Conservation (phyloP, 805 yeast species). For the Grigorovia transvaalensis region DNA sequence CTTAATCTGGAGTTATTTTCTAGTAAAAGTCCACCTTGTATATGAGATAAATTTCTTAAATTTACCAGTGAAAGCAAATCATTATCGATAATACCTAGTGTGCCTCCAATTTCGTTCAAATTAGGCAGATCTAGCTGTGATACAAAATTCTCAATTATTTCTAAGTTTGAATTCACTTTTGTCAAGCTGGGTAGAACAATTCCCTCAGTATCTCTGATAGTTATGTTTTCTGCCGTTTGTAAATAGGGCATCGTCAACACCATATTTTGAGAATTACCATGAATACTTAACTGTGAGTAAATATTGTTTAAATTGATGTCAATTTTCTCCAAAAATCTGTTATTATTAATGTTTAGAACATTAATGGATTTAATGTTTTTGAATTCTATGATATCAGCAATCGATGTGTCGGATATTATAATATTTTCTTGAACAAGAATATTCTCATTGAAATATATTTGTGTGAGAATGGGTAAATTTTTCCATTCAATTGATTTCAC, state of each 20-base stretch:
- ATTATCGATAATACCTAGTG: constrained; percentile 57
- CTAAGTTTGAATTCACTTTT: constrained; percentile 46
- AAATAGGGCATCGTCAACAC: constrained; percentile 45
- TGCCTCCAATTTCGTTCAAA: constrained; percentile 53
- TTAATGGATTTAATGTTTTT: constrained; percentile 41
- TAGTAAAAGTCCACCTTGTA: constrained; percentile 72
- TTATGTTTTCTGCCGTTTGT: constrained; percentile 46
- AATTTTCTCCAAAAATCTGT: constrained; percentile 58
- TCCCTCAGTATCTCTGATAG: constrained; percentile 49
- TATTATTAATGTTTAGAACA: constrained; percentile 57
- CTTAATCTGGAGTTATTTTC: constrained; percentile 46
- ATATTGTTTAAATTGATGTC: constrained; percentile 42
- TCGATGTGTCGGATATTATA: constrained; percentile 59
- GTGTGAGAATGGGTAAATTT: constrained; percentile 61
- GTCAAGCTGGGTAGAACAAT: constrained; percentile 42
- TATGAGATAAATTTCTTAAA: constrained; percentile 43
- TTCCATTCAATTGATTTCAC: constrained; percentile 53
- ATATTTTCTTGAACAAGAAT: constrained; percentile 43
- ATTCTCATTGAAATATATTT: constrained; percentile 42
- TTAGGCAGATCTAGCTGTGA: constrained; percentile 43
- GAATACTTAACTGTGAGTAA: constrained; percentile 46
- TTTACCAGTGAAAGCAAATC: constrained; percentile 37
- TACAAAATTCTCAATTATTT: constrained; percentile 54
- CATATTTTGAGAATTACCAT: constrained; percentile 56
- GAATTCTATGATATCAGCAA: constrained; percentile 57